A percentile compares a stretch with the other conserved stretches of the same genome.
Evolutionary conservation across 1,284 basidiomycete species (phyloP).

Genomic region (Sanguinoderma infundibulare): DNA sequence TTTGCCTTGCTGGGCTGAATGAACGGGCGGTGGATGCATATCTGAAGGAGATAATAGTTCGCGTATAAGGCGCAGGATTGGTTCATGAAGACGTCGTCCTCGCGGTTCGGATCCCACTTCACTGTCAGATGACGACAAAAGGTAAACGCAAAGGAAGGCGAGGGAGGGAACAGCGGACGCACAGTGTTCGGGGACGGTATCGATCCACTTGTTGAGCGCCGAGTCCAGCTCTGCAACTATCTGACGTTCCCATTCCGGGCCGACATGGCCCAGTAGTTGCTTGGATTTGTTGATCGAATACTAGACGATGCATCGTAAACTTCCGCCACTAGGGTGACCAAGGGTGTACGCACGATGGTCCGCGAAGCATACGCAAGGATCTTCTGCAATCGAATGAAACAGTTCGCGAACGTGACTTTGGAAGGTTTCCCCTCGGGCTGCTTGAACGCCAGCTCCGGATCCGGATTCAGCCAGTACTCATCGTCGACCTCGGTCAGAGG

Average conservation of each 20-base stretch:
- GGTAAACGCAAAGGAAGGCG: not conserved
- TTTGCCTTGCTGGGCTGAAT: conserved; percentile 43
- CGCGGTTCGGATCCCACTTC: conserved; percentile 58
- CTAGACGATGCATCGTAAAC: conserved; percentile 7
- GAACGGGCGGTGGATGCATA: conserved; percentile 65
- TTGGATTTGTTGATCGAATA: conserved; percentile 30
- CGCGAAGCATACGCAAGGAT: conserved; percentile 67
- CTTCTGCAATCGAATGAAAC: conserved; percentile 60
- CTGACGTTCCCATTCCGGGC: conserved; percentile 28
- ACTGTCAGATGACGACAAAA: conserved; percentile 33
- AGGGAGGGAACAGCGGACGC: not conserved
- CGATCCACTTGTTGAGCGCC: conserved; percentile 30
- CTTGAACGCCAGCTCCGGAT: conserved; percentile 46
- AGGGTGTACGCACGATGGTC: conserved; percentile 51
- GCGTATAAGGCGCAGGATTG: conserved; percentile 58
- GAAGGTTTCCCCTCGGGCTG: conserved; percentile 60
- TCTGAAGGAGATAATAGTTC: conserved; percentile 57
- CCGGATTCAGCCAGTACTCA: conserved; percentile 64
- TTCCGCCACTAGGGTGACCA: too few relatives aligned
- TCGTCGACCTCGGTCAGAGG: conserved; percentile 73
- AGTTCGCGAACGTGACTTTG: conserved; percentile 58
- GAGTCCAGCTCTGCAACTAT: conserved; percentile 31
- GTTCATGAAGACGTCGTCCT: conserved; percentile 48
- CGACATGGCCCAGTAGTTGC: conserved; percentile 23
- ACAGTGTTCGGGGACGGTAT: conserved; percentile 29